Evolutionary conservation across 495 filamentous ascomycete species (phyloP).

Genomic region (Podospora anserina): DNA sequence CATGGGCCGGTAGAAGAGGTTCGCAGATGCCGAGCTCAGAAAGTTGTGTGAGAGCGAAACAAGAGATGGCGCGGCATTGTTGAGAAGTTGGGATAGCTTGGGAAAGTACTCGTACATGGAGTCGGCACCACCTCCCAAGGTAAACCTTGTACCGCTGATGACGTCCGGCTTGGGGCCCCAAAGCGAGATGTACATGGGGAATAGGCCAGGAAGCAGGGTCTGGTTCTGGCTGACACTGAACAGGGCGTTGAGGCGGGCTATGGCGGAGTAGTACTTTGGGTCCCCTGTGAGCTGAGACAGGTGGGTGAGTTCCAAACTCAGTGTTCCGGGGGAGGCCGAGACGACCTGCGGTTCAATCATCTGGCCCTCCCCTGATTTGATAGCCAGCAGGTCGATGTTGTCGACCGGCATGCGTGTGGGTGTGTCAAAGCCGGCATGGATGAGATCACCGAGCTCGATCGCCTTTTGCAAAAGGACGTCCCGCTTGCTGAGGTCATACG

Average conservation of each 20-base stretch:
- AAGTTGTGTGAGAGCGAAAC: slow-evolving; percentile 45
- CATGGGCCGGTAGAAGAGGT: slow-evolving; percentile 64
- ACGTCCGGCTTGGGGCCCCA: slow-evolving; percentile 20
- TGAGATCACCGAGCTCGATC: slow-evolving; percentile 67
- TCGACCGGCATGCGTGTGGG: slow-evolving; percentile 72
- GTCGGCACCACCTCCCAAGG: slow-evolving; percentile 75
- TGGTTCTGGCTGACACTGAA: slow-evolving; percentile 63
- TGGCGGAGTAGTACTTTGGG: slow-evolving; percentile 78
- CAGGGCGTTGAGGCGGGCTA: slow-evolving; percentile 69
- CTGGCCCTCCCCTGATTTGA: slow-evolving; percentile 66
- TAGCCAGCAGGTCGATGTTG: slow-evolving; percentile 68
- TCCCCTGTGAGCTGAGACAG: slow-evolving; percentile 77
- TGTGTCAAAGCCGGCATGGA: slow-evolving; percentile 80
- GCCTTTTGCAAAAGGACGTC: slow-evolving; percentile 67
- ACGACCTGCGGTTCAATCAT: slow-evolving; percentile 46
- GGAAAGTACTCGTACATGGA: slow-evolving; percentile 90
- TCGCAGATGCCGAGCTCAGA: slow-evolving; percentile 58
- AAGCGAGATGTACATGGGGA: slow-evolving; percentile 37
- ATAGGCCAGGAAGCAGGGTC: slow-evolving; percentile 66
- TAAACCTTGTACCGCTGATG: slow-evolving; percentile 49
- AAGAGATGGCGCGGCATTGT: slow-evolving; percentile 34
- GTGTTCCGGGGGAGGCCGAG: slow-evolving; percentile 70
- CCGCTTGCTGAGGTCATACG: slow-evolving; percentile 68
- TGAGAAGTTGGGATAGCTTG: slow-evolving; percentile 53
- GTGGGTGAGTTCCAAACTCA: slow-evolving; percentile 79